Evolutionary conservation across 1,284 basidiomycete species (phyloP), one percentile per base, ranked within the genome.

Genomic region (Austroboletus olivaceoglutinosus): DNA sequence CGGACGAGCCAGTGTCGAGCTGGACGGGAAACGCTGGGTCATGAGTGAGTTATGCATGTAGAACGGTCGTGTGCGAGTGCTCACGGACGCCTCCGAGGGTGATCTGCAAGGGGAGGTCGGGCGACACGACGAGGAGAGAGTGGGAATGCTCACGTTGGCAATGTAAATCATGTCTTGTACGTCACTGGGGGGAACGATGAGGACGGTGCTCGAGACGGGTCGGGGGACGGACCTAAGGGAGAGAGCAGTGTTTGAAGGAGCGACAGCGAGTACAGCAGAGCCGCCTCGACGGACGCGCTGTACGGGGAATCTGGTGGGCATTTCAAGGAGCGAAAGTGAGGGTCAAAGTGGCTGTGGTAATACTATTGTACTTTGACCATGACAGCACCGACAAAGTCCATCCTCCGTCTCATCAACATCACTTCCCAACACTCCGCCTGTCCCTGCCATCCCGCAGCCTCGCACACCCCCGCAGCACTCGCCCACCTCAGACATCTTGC

Each of bases 1-100:
- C 89, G 42, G 87, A 89, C 12, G 88, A 91, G 49, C 89, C 89
- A 0, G 88, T 90, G 68, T 91, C 89, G 41, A 91, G 71, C 66
- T 91, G 89, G 8, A 90, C 77, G 40, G 76, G 70, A 64, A 85
- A 86, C 15, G 74, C 85, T 88, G 25, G 41, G 51, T 12, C 41
- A 33, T 33, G 30, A 36, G 43, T 54, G 50, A 42, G 40, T 33
- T 21, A 30, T 19, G n/a, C 19, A 5, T 19, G 29, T 4, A 16
- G 9, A 10, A n/a, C 18, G n/a, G 34, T 13, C 1, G 4, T 6
- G 15, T 5, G 5, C 4, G 12, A 4, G 21, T 27, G 71, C 81
- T 53, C 51, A 89, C 86, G 72, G 52, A 64, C 70, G 47, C 76
- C 79, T 52, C 80, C 87, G 39, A 89, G 64, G 47, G 81, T 82